phyloP scores from a whole-genome alignment of 179 eudicot genomes.

The Pouteria campechiana region DNA sequence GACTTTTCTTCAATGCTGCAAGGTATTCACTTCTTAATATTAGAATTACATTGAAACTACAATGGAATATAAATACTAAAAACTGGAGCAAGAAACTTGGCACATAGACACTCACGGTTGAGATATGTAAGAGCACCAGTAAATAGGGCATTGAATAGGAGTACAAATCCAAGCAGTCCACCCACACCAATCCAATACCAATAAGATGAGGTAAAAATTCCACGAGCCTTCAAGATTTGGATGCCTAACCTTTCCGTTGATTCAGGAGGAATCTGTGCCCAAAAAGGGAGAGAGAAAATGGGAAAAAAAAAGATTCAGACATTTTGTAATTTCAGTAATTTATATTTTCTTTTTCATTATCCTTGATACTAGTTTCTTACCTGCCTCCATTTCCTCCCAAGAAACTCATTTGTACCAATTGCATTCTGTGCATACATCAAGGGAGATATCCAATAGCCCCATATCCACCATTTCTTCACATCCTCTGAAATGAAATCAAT shows the following conservation, averaged over 20 bases:
- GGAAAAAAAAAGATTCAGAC: background rate
- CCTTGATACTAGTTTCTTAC: conserved; percentile 12
- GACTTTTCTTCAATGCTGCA: conserved; percentile 37
- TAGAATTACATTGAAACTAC: background rate
- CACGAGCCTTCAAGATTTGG: conserved; percentile 17
- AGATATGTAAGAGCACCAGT: conserved; percentile 32
- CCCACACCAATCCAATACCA: conserved; percentile 48
- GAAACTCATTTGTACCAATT: conserved; percentile 30
- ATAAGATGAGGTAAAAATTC: conserved; percentile 15
- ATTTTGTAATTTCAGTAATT: conserved; percentile 1
- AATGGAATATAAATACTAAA: background rate
- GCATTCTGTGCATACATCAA: conserved; percentile 33
- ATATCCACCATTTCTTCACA: conserved; percentile 33
- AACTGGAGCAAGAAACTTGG: background rate
- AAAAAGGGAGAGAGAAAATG: no score
- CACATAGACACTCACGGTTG: conserved; percentile 22
- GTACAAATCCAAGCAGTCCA: conserved; percentile 30
- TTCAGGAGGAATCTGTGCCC: background rate
- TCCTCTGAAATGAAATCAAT: conserved; percentile 10
- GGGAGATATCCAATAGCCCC: conserved; percentile 43
- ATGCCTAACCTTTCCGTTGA: conserved; percentile 17
- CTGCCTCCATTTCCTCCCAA: conserved; percentile 18
- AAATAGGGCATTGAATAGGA: conserved; percentile 22
- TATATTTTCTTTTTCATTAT: no score
- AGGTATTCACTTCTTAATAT: background rate